Evolutionary conservation across 176 grass and related monocot species (phyloP).

Genomic region (Zizania latifolia): DNA sequence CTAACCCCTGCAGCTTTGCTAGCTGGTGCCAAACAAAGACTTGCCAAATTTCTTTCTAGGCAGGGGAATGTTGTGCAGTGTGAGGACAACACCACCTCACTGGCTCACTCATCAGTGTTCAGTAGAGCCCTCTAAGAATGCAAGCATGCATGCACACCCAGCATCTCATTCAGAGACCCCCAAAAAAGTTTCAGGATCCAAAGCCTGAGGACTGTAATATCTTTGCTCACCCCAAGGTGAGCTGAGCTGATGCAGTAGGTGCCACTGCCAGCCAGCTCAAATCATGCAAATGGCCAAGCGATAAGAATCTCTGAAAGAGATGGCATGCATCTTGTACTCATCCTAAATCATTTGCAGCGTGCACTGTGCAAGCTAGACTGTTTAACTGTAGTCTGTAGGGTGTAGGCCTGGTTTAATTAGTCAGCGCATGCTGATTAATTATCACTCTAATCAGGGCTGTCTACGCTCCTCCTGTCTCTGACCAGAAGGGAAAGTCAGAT

Average conservation of each 20-base stretch:
- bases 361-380: neutral
- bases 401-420: conserved; percentile 20
- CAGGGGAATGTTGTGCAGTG: conserved; percentile 31
- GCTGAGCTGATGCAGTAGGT: conserved; percentile 29
- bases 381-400: no score
- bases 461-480: no score
- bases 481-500: conserved; percentile 15
- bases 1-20: neutral
- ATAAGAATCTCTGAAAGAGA: conserved; percentile 41
- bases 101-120: conserved; percentile 11
- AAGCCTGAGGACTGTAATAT: conserved; percentile 36
- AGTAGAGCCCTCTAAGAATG: no score
- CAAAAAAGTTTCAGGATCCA: no score
- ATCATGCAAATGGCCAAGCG: conserved; percentile 29
- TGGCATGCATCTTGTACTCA: conserved; percentile 20
- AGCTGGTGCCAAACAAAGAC: conserved; percentile 52
- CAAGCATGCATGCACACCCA: no score
- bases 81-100: conserved; percentile 26
- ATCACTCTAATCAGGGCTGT: no score
- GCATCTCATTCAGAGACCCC: no score
- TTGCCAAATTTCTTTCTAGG: conserved; percentile 2
- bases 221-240: conserved; percentile 37
- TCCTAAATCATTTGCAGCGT: no score
- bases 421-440: no score
- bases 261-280: conserved; percentile 38